Evolutionary conservation across 2,329 filamentous ascomycete species (phyloP).

Genomic region (Escovopsis sp.): DNA sequence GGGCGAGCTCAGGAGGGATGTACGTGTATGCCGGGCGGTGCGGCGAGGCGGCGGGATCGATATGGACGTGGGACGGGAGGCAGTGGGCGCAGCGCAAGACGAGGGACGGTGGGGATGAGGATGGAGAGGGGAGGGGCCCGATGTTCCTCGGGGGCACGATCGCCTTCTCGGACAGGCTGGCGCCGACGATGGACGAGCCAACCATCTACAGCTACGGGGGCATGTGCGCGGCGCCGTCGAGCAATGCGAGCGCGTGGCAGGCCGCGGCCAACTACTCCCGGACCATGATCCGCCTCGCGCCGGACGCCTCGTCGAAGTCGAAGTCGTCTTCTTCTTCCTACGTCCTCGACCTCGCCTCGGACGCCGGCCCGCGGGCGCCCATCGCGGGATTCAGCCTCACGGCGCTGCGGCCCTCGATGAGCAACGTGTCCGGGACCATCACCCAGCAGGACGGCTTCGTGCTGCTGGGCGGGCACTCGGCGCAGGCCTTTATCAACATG

Average conservation of each 20-base stretch:
- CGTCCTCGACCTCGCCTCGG: conserved; percentile 23
- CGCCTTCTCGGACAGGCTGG: conserved; percentile 50
- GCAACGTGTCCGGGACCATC: conserved; percentile 48
- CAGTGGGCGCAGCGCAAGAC: neutral
- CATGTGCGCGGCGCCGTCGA: conserved; percentile 56
- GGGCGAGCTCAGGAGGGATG: conserved; percentile 54
- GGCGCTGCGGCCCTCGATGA: conserved; percentile 52
- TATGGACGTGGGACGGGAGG: conserved; percentile 50
- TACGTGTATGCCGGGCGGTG: conserved; percentile 66
- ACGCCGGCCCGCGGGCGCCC: conserved; percentile 51
- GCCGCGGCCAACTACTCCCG: conserved; percentile 64
- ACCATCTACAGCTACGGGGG: conserved; percentile 69
- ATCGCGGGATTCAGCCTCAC: conserved; percentile 84
- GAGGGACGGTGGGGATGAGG: conserved; percentile 14
- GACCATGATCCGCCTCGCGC: conserved; percentile 53
- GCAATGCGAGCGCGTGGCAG: conserved; percentile 41
- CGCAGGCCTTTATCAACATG: conserved; percentile 82
- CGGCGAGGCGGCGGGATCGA: conserved; percentile 31
- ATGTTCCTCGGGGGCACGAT: conserved; percentile 42
- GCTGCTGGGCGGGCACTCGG: conserved; percentile 73
- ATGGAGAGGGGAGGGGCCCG: conserved; percentile 18
- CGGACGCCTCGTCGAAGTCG: conserved; percentile 15
- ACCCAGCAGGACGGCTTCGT: conserved; percentile 68
- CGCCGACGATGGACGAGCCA: conserved; percentile 36
- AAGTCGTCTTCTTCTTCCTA: conserved; percentile 10